phyloP scores from a whole-genome alignment of 148 eudicot species.

The Chenopodium album region DNA sequence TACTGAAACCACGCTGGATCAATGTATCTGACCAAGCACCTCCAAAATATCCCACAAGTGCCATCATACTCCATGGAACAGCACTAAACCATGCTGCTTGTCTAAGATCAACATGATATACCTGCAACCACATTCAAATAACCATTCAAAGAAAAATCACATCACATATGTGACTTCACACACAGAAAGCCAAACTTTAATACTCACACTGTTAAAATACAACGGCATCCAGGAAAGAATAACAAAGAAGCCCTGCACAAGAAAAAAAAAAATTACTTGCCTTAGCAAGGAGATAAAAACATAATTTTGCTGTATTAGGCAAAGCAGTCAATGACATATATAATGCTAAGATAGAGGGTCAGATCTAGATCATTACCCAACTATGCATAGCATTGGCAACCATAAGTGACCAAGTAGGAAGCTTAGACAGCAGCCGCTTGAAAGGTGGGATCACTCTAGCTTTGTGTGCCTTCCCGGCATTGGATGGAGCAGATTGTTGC shows the following conservation, averaged over 20 bases:
- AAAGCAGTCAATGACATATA: neutral
- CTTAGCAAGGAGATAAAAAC: neutral
- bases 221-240: constrained; percentile 97
- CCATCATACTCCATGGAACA: constrained; percentile 97
- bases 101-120: constrained; percentile 83
- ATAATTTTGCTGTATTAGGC: neutral
- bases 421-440: constrained; percentile 65
- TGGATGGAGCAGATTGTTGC: constrained; percentile 28
- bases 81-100: constrained; percentile 99
- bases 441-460: constrained; percentile 73
- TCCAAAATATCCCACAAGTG: constrained; percentile 78
- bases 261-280: neutral
- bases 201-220: constrained; percentile 75
- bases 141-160: neutral
- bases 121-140: constrained; percentile 36
- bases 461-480: constrained; percentile 33
- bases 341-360: neutral
- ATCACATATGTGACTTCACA: neutral
- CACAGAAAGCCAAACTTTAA: neutral
- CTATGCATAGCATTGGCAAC: constrained; percentile 94
- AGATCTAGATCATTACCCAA: constrained; percentile 57
- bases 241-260: constrained; percentile 86
- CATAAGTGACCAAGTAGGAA: constrained; percentile 87
- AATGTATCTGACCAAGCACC: constrained; percentile 77
- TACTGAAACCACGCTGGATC: constrained; percentile 64